Conservation (phyloP, 2,329 filamentous ascomycete species). For the Venturia nashicola region DNA sequence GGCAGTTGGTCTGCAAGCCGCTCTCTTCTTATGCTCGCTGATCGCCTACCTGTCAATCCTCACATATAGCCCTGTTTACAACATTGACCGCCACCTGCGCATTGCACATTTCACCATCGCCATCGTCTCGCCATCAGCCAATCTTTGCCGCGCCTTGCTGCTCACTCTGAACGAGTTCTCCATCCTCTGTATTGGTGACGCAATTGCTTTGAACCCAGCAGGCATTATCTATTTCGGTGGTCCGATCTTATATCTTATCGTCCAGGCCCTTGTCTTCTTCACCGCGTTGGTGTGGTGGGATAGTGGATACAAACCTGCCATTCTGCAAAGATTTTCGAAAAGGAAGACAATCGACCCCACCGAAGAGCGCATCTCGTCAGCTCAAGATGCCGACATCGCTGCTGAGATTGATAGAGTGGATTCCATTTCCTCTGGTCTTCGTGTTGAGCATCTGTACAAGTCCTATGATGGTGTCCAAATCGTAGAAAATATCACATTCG, state of each 20-base stretch:
- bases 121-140: slow-evolving; percentile 63
- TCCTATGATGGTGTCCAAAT: slow-evolving; percentile 58
- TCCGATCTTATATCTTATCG: slow-evolving; percentile 68
- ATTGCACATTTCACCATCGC: slow-evolving; percentile 66
- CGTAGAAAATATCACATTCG: slow-evolving; percentile 82
- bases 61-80: slow-evolving; percentile 59
- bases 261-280: slow-evolving; percentile 63
- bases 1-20: slow-evolving; percentile 56
- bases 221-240: slow-evolving; percentile 66
- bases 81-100: slow-evolving; percentile 54
- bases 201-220: slow-evolving; percentile 51
- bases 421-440: slow-evolving; percentile 51
- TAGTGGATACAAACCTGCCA: slow-evolving; percentile 50
- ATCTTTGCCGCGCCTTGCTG: slow-evolving; percentile 61
- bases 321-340: slow-evolving; percentile 36
- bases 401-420: slow-evolving; percentile 52
- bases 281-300: slow-evolving; percentile 67
- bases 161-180: slow-evolving; percentile 75
- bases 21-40: slow-evolving; percentile 51
- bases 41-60: slow-evolving; percentile 36
- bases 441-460: slow-evolving; percentile 72
- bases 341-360: slow-evolving; percentile 28
- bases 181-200: slow-evolving; percentile 55
- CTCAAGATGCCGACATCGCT: slow-evolving; percentile 44
- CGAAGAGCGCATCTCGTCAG: slow-evolving; percentile 18